Conservation (phyloP, 371 early-diverging fungal species). For the Actinomucor elegans region DNA sequence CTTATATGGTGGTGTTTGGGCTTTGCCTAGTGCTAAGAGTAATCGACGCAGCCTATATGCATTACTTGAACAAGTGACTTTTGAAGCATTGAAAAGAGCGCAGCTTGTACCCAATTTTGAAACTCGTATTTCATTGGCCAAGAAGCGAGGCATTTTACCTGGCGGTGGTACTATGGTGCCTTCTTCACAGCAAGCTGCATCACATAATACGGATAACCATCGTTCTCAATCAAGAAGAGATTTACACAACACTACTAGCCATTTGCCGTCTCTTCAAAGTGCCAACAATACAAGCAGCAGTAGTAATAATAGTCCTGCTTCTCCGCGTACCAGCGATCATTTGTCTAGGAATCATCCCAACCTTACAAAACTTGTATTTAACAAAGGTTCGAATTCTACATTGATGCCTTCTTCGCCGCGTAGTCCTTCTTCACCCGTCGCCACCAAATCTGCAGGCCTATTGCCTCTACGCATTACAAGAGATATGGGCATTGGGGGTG, state of each 20-base stretch:
- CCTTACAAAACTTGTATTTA: conserved; percentile 36
- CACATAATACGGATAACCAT: conserved; percentile 9
- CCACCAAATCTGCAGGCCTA: conserved; percentile 35
- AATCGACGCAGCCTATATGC: conserved; percentile 46
- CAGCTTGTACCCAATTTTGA: conserved; percentile 55
- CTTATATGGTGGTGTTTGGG: conserved; percentile 50
- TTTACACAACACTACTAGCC: conserved; percentile 1
- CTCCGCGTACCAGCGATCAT: conserved; percentile 2
- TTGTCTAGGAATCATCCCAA: conserved; percentile 6
- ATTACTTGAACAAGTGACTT: conserved; percentile 49
- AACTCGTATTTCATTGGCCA: conserved; percentile 47
- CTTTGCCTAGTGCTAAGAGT: conserved; percentile 34
- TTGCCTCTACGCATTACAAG: conserved; percentile 22
- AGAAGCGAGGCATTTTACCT: conserved; percentile 39
- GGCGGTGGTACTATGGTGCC: neutral
- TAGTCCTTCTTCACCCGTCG: conserved; percentile 32
- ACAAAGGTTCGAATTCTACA: conserved; percentile 22
- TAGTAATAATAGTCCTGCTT: neutral
- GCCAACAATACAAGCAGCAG: neutral
- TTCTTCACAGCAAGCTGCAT: neutral
- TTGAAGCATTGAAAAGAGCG: conserved; percentile 52
- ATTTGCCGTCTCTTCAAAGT: too few relatives aligned
- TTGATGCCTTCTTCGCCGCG: conserved; percentile 19
- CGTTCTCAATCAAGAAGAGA: conserved; percentile 6
- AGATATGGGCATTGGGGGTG: conserved; percentile 19